A percentile compares a stretch with the other conserved stretches of the same genome.
Conservation (phyloP, 805 yeast species). For the Kodamaea nitidulidarum region DNA sequence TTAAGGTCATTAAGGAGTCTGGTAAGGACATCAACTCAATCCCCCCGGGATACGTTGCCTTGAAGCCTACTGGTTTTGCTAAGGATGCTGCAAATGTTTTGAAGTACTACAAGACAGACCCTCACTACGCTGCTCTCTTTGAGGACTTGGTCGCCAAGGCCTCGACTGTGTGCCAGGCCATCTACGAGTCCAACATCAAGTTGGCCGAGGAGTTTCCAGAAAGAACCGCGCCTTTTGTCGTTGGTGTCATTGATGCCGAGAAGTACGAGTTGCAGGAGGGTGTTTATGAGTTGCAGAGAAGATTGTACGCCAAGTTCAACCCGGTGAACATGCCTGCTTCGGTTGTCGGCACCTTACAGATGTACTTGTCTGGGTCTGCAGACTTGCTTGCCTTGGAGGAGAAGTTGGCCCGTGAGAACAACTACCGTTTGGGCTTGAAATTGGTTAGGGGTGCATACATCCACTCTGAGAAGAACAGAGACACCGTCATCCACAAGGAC, state of each 20-base stretch:
- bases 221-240: slow-evolving; percentile 68
- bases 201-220: slow-evolving; percentile 52
- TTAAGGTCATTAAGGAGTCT: slow-evolving; percentile 46
- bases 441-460: slow-evolving; percentile 94
- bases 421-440: slow-evolving; percentile 78
- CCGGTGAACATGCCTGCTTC: slow-evolving; percentile 52
- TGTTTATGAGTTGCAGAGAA: slow-evolving; percentile 85
- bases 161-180: slow-evolving; percentile 53
- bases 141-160: slow-evolving; percentile 63
- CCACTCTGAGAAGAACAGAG: slow-evolving; percentile 78
- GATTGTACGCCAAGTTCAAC: slow-evolving; percentile 71
- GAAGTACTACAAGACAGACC: slow-evolving; percentile 51
- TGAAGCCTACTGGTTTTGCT: slow-evolving; percentile 89
- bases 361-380: slow-evolving; percentile 76
- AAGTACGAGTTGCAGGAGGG: slow-evolving; percentile 84
- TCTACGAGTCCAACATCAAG: slow-evolving; percentile 48
- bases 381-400: slow-evolving; percentile 60
- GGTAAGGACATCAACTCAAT: slow-evolving; percentile 56
- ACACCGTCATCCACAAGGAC: slow-evolving; percentile 62
- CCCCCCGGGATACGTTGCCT: slow-evolving; percentile 88
- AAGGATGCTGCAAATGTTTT: slow-evolving; percentile 72
- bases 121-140: slow-evolving; percentile 40
- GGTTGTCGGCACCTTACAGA: slow-evolving; percentile 88
- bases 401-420: slow-evolving; percentile 53
- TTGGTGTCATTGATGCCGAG: slow-evolving; percentile 87